Evolutionary conservation across 164 flowering plant genomes (phyloP).

Genomic region (Piper longum): DNA sequence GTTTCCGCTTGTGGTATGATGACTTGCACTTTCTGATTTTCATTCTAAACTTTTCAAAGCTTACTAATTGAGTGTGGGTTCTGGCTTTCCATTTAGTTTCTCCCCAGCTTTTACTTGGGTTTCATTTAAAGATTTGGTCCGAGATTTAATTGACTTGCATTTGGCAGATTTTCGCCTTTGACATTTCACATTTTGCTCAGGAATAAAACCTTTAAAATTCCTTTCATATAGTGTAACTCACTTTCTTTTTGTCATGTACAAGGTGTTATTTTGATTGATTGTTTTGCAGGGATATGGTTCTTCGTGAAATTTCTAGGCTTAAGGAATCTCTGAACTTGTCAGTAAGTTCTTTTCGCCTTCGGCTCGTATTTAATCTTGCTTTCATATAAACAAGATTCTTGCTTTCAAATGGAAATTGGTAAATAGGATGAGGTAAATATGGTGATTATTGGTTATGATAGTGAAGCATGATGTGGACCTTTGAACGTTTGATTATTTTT

Average conservation of each 20-base stretch:
- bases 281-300: conserved; percentile 35
- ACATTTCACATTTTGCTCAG: too few relatives aligned
- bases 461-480: not conserved
- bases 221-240: not conserved
- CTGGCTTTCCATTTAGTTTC: not conserved
- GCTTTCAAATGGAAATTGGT: not conserved
- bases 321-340: conserved; percentile 38
- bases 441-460: not conserved
- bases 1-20: not conserved
- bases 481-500: too few relatives aligned
- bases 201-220: too few relatives aligned
- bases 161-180: too few relatives aligned
- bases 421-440: not conserved
- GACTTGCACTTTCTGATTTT: not conserved
- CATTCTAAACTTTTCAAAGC: not conserved
- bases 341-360: conserved; percentile 27
- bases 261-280: not conserved
- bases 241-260: not conserved
- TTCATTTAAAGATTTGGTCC: too few relatives aligned
- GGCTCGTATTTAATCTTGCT: not conserved
- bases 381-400: not conserved
- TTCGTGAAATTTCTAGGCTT: conserved; percentile 51
- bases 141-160: too few relatives aligned
- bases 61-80: not conserved
- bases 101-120: too few relatives aligned